Base-by-base conservation (phyloP, 164 flowering plant genomes). In the Chimonanthus salicifolius region DNA sequence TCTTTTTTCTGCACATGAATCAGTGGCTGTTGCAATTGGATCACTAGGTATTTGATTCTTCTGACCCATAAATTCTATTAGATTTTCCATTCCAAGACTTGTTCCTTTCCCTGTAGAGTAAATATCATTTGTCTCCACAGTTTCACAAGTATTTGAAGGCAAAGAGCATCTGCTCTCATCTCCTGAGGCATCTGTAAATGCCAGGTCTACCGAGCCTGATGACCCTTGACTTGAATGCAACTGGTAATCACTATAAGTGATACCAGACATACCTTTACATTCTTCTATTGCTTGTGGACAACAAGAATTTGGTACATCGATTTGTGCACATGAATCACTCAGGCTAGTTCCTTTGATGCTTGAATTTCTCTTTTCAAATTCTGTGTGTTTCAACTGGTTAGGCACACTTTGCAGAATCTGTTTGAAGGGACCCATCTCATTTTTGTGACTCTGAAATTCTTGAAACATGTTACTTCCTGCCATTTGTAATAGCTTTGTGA, bases 111-210 rank as follows among this genome's bases (percentile, higher is more conserved):
- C 74, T 3, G 7, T 64, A 73, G 60, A 66, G 11, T 70, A 48
- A 18, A 58, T 73, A 69, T 71, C 68, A 51, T 78, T 75, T 20
- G 15, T 71, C 47, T 77, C 74, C 7, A 75, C n/a, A 58, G 67
- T 58, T 68, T 62, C 67, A 20, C 71, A 62, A 60, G 68, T 76
- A 71, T 54, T 20, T 75, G 78, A 72, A 69, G 67, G 72, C 49
- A 74, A 67, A 54, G 63, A 68, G 46, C 69, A 66, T 76, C 67
- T 77, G 79, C 77, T 76, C 69, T 79, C 83, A 73, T 77, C 77
- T 62, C 54, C 76, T 48, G 68, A 75, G 47, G 65, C 64, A 43
- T 81, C 76, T 15, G 60, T 67, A 71, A 70, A 64, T 33, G 77
- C 80, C 58, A 66, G 72, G 72, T 77, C 80, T 16, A 70, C 63